Percentiles rank a stretch among this genome's conserved stretches.
These are phyloP conservation scores for Penicillium soppii DNA, from an alignment of 495 filamentous ascomycete species.

Conservation along the genomic window DNA sequence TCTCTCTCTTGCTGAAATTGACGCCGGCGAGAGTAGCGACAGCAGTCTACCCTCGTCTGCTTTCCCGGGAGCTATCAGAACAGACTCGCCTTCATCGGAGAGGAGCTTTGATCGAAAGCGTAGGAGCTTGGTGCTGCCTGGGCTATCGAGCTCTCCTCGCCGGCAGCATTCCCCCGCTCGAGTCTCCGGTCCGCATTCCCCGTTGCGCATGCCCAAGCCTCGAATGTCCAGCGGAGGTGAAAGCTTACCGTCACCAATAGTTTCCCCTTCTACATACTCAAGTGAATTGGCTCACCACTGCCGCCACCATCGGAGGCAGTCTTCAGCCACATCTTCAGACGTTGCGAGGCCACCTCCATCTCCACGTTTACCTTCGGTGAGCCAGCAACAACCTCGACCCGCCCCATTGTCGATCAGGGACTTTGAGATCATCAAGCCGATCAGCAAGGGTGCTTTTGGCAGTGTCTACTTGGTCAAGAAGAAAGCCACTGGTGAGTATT, in stretches of 20 bases:
- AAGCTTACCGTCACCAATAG: conserved; percentile 77
- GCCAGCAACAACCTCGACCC: conserved; percentile 71
- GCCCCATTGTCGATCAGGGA: conserved; percentile 95
- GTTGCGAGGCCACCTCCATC: conserved; percentile 70
- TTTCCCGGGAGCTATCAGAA: conserved; percentile 64
- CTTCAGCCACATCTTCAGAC: conserved; percentile 81
- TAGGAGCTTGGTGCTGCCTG: conserved; percentile 76
- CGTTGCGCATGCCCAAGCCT: conserved; percentile 82
- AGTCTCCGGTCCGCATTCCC: conserved; percentile 73
- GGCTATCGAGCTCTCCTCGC: conserved; percentile 67
- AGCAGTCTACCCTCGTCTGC: conserved; percentile 84
- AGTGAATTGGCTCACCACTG: conserved; percentile 68
- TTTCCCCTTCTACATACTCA: conserved; percentile 79
- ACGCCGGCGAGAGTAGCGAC: conserved; percentile 77
- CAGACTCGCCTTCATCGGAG: conserved; percentile 90
- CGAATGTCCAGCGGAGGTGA: conserved; percentile 74
- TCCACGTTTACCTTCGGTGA: conserved; percentile 69
- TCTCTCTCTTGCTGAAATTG: conserved; percentile 74
- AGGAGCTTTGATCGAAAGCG: conserved; percentile 80
- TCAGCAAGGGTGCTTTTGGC: conserved; percentile 97
- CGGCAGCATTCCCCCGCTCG: conserved; percentile 85
- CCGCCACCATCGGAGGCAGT: conserved; percentile 86
- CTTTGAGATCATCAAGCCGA: conserved; percentile 98
- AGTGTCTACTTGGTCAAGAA: conserved; percentile 98
- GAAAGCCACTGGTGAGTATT: conserved; percentile 97